A percentile compares a stretch with the other conserved stretches of the same genome.
These are phyloP conservation scores for Camelina neglecta DNA, from an alignment of 345 rosid species.

Conservation along the genomic window DNA sequence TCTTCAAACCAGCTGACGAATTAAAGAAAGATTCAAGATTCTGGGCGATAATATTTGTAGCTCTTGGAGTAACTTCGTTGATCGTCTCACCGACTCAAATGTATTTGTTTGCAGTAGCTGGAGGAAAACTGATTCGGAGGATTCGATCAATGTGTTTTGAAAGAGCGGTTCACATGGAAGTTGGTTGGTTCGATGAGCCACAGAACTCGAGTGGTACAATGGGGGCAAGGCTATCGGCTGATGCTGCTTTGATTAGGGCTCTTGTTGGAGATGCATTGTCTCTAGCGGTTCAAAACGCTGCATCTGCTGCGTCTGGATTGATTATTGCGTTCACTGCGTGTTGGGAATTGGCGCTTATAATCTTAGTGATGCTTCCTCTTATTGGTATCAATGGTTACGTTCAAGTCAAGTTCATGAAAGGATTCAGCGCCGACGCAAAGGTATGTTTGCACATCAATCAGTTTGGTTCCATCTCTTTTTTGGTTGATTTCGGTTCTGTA, in stretches of 20 bases:
- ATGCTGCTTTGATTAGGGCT: slow-evolving; percentile 68
- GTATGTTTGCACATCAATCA: slow-evolving; percentile 38
- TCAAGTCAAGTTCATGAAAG: slow-evolving; percentile 65
- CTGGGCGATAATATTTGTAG: slow-evolving; percentile 69
- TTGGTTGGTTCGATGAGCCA: slow-evolving; percentile 82
- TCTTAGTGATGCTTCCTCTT: slow-evolving; percentile 67
- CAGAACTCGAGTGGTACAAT: slow-evolving; percentile 73
- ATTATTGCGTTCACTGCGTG: slow-evolving; percentile 68
- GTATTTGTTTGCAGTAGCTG: slow-evolving; percentile 70
- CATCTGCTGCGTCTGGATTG: slow-evolving; percentile 62
- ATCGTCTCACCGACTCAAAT: slow-evolving; percentile 52
- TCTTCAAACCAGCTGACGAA: slow-evolving; percentile 57
- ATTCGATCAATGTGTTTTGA: slow-evolving; percentile 71
- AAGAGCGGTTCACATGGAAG: slow-evolving; percentile 74
- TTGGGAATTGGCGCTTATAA: slow-evolving; percentile 68
- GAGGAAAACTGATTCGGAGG: slow-evolving; percentile 62
- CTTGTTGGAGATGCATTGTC: slow-evolving; percentile 76
- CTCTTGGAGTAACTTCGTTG: slow-evolving; percentile 57
- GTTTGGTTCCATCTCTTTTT: background rate
- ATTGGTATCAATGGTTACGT: slow-evolving; percentile 58
- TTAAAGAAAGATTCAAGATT: slow-evolving; percentile 56
- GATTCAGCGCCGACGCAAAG: slow-evolving; percentile 84
- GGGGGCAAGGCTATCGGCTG: slow-evolving; percentile 80
- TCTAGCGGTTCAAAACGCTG: slow-evolving; percentile 56
- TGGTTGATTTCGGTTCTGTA: background rate